Percentiles rank a stretch among this genome's conserved stretches.
Conservation (phyloP, 768 basidiomycete species). For the Mycena olivaceomarginata region DNA sequence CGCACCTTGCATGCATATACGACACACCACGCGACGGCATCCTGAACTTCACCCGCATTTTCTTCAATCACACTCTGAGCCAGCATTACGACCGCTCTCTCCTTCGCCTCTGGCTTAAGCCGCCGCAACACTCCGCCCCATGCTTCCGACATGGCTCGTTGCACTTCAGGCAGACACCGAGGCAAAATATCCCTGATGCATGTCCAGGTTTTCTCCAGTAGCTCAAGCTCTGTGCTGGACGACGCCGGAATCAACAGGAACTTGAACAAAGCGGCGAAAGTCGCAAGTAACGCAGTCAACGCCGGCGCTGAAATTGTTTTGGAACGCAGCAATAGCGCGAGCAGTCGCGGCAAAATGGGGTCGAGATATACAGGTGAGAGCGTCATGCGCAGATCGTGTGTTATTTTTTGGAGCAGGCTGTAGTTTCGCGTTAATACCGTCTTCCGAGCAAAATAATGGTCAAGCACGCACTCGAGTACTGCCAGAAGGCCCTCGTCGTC, state of each 20-base stretch:
- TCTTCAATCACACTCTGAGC: constrained; percentile 62
- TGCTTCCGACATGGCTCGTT: constrained; percentile 88
- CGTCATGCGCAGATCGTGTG: constrained; percentile 88
- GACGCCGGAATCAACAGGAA: constrained; percentile 80
- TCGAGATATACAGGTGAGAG: constrained; percentile 77
- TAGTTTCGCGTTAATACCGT: constrained; percentile 39
- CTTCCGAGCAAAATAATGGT: constrained; percentile 11
- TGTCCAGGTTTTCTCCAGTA: constrained; percentile 78
- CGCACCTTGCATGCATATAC: constrained; percentile 88
- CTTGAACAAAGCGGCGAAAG: constrained; percentile 82
- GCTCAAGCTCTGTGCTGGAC: constrained; percentile 66
- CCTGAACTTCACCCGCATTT: constrained; percentile 64
- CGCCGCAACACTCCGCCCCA: constrained; percentile 89
- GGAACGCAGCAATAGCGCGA: constrained; percentile 73
- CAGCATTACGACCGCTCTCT: constrained; percentile 74
- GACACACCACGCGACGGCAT: constrained; percentile 83
- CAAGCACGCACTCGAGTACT: constrained; percentile 81
- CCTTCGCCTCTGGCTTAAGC: constrained; percentile 76
- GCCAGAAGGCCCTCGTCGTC: constrained; percentile 85
- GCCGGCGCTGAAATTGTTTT: constrained; percentile 71
- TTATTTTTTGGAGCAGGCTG: constrained; percentile 86
- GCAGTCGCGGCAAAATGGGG: constrained; percentile 70
- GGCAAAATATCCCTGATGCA: constrained; percentile 69
- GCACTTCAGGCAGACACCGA: constrained; percentile 81
- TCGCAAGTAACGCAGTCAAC: constrained; percentile 79